Conservation (phyloP, 2,329 filamentous ascomycete species). For the Paecilomyces formosus region DNA sequence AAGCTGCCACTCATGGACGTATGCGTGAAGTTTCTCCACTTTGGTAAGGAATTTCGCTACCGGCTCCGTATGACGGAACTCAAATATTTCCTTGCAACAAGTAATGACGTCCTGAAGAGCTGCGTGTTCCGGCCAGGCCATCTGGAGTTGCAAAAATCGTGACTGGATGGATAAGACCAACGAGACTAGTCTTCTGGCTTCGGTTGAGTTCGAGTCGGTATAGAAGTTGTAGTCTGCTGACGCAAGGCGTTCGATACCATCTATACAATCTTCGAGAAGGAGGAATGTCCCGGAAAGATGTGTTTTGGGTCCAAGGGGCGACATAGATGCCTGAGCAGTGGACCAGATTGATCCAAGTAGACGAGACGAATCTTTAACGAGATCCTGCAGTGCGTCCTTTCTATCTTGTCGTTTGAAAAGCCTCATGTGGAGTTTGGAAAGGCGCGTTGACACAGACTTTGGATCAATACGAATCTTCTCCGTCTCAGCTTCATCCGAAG, state of each 20-base stretch:
- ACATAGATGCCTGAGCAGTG: slow-evolving; percentile 12
- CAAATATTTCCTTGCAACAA: slow-evolving; percentile 66
- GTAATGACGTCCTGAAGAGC: slow-evolving; percentile 70
- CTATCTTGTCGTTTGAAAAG: slow-evolving; percentile 29
- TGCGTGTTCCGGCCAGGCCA: slow-evolving; percentile 64
- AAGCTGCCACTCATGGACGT: slow-evolving; percentile 90
- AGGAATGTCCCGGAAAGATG: slow-evolving; percentile 62
- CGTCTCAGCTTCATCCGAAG: slow-evolving; percentile 31
- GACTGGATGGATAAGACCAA: slow-evolving; percentile 62
- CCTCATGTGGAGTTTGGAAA: slow-evolving; percentile 53
- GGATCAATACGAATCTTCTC: slow-evolving; percentile 30
- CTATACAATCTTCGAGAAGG: slow-evolving; percentile 54
- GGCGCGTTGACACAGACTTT: slow-evolving; percentile 51
- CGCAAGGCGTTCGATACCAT: slow-evolving; percentile 38
- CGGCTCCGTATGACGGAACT: slow-evolving; percentile 71
- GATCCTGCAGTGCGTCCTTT: slow-evolving; percentile 20
- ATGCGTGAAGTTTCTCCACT: slow-evolving; percentile 76
- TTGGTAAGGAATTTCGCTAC: slow-evolving; percentile 79
- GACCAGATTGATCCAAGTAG: slow-evolving; percentile 29
- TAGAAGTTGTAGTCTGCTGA: slow-evolving; percentile 76
- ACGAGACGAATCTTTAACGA: slow-evolving; percentile 26
- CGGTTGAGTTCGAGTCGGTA: slow-evolving; percentile 65
- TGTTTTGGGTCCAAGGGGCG: slow-evolving; percentile 34
- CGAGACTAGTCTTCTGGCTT: slow-evolving; percentile 65
- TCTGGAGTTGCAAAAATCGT: slow-evolving; percentile 64